Evolutionary conservation across 306 rosid genomes (phyloP).

Genomic region (Castanopsis chinensis): DNA sequence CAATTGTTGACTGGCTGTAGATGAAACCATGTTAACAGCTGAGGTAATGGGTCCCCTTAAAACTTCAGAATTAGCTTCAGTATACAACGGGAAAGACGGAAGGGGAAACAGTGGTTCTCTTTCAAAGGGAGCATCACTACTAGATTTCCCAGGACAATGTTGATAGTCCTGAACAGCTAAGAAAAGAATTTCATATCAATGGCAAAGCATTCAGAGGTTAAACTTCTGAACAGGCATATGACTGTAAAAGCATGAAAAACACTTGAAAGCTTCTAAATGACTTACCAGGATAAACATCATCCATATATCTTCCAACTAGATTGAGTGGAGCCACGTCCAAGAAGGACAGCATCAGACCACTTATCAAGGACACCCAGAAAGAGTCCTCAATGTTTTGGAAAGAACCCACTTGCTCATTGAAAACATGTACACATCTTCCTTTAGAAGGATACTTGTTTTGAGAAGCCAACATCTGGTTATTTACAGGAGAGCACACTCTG

Average conservation of each 20-base stretch:
- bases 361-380: constrained; percentile 60
- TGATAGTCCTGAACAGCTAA: constrained; percentile 69
- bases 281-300: constrained; percentile 69
- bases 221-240: constrained; percentile 24
- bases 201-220: constrained; percentile 28
- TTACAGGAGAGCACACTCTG: constrained; percentile 36
- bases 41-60: constrained; percentile 34
- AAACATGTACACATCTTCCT: constrained; percentile 33
- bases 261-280: constrained; percentile 18
- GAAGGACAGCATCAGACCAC: constrained; percentile 55
- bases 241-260: constrained; percentile 24
- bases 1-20: constrained; percentile 47
- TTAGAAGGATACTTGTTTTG: constrained; percentile 31
- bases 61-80: constrained; percentile 46
- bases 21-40: constrained; percentile 34
- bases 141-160: constrained; percentile 55
- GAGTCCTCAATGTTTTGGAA: constrained; percentile 44
- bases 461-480: constrained; percentile 32
- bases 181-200: constrained; percentile 38
- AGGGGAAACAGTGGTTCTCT: constrained; percentile 79
- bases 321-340: constrained; percentile 81
- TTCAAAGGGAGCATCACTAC: constrained; percentile 45
- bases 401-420: constrained; percentile 38
- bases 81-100: constrained; percentile 31
- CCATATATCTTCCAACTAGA: constrained; percentile 58